Conservation (phyloP, 2,329 filamentous ascomycete genomes). For the Claviceps sp. region DNA sequence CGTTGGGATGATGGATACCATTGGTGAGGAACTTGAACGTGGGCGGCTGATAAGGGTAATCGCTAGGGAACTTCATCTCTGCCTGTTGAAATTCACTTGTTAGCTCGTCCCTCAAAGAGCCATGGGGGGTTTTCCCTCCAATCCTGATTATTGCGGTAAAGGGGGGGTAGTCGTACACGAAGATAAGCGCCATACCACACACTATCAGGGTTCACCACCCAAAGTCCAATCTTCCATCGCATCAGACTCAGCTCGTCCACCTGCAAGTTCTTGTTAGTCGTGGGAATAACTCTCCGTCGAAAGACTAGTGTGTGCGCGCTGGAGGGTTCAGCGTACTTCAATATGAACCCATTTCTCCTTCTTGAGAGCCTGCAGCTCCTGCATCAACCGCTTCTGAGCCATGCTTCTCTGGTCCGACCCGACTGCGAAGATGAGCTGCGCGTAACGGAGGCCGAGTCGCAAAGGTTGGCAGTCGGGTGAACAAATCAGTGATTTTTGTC, state of each 20-base stretch:
- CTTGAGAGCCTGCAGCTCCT: slow-evolving; percentile 66
- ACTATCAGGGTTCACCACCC: slow-evolving; percentile 86
- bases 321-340: slow-evolving; percentile 42
- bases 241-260: slow-evolving; percentile 73
- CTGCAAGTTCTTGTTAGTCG: slow-evolving; percentile 24
- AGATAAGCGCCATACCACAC: slow-evolving; percentile 89
- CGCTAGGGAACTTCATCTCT: slow-evolving; percentile 72
- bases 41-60: slow-evolving; percentile 83
- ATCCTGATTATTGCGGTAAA: slow-evolving; percentile 4
- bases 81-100: slow-evolving; percentile 32
- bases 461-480: too few relatives aligned
- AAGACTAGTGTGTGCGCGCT: not conserved
- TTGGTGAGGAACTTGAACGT: slow-evolving; percentile 68
- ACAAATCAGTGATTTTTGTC: too few relatives aligned
- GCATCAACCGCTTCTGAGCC: slow-evolving; percentile 68
- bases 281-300: not conserved
- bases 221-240: slow-evolving; percentile 75
- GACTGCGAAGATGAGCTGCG: not conserved
- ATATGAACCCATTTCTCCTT: slow-evolving; percentile 94
- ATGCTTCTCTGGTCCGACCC: slow-evolving; percentile 15
- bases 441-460: not conserved
- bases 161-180: slow-evolving; percentile 31
- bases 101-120: not conserved
- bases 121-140: not conserved
- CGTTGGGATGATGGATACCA: slow-evolving; percentile 81